Base-by-base conservation (phyloP, 2,329 filamentous ascomycete species). In the Pseudocercospora crystallina region DNA sequence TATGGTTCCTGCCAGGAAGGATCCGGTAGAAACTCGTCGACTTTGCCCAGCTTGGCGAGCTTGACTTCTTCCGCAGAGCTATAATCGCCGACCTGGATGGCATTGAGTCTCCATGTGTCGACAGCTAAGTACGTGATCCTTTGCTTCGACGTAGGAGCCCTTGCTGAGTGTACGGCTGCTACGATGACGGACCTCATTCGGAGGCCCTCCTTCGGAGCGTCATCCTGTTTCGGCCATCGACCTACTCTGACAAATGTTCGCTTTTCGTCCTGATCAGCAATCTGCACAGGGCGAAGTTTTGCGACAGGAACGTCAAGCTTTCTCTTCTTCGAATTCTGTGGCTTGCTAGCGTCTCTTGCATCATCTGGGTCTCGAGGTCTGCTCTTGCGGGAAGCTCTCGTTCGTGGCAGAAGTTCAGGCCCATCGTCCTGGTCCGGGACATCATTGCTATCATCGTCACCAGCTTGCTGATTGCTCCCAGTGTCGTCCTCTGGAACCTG, bases 11-110 rank as follows among this genome's bases (percentile, higher is more conserved):
- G 20, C 38, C 38, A 41, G 38, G 20, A 41, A 8, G 20, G 10
- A 26, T 41, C 38, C 3, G 10, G 38, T 2, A 15, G 20, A n/a
- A 41, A 29, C 20, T 26, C 7, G 7, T 40, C 15, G 2, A 1
- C 14, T 26, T 17, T 40, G 33, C 10, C n/a, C 4, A 9, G 8
- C 13, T 36, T 26, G 14, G 15, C 20, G n/a, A 14, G 11, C 26
- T 7, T 11, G 17, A 45, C 26, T 5, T 30, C 15, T n/a, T 45
- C 43, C 15, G 35, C 35, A 8, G 43, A 30, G 17, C n/a, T 20
- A 15, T 45, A 45, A 15, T 45, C 43, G 15, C 43, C 43, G 20
- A 45, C 15, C 4, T 29, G 13, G 29, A 45, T 45, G 5, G 12
- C 17, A 4, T 37, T 26, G 43, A 45, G 5, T n/a, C 8, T 37